These are phyloP conservation scores for Cunninghamia lanceolata DNA, from an alignment of 75 land plant species.

Conservation along the genomic window DNA sequence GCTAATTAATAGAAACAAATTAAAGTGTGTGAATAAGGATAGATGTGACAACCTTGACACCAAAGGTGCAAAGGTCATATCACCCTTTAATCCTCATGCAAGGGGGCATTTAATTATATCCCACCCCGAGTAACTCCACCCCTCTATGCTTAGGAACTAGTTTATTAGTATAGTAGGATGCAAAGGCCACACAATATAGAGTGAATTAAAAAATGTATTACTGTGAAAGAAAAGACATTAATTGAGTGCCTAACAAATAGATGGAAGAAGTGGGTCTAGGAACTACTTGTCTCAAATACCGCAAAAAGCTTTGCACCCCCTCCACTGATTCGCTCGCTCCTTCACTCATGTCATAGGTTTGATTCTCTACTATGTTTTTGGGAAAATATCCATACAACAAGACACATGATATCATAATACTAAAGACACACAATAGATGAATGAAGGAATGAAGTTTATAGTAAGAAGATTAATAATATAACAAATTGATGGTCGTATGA, in stretches of 20 bases:
- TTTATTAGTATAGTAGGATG: background rate
- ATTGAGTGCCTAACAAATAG: too few species aligned
- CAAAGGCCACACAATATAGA: background rate
- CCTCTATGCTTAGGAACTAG: background rate
- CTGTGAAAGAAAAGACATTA: too few species aligned
- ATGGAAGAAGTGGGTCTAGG: background rate
- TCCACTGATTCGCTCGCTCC: too few species aligned
- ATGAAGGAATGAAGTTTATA: background rate
- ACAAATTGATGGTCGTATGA: background rate
- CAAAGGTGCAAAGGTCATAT: background rate
- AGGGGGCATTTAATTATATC: background rate
- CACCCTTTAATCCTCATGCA: background rate
- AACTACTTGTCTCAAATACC: background rate
- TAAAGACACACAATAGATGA: background rate
- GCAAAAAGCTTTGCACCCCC: background rate
- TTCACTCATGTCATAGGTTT: background rate
- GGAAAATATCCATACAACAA: background rate
- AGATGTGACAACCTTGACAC: background rate
- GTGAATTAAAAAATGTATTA: too few species aligned
- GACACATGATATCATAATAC: background rate
- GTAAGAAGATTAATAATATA: too few species aligned
- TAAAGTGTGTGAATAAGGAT: background rate
- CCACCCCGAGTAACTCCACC: too few species aligned
- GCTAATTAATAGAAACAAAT: too few species aligned
- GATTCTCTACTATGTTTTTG: background rate